These are phyloP conservation scores for Leptomonas seymouri DNA, from an alignment of 208 protist species.

Conservation along the genomic window DNA sequence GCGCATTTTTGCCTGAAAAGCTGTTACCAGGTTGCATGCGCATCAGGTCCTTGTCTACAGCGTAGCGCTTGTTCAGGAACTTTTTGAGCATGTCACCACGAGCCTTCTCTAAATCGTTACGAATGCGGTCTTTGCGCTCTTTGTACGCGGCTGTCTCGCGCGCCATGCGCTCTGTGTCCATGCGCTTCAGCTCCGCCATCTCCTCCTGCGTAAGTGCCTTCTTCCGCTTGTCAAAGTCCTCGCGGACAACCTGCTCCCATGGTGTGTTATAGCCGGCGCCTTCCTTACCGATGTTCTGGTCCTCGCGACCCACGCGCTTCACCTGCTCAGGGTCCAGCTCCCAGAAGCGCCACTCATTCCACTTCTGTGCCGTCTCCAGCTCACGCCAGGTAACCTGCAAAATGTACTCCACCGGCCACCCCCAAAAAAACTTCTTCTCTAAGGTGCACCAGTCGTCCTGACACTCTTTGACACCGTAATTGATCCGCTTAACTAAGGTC, in stretches of 20 bases:
- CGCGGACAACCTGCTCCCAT: slow-evolving; percentile 90
- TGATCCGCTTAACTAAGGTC: slow-evolving; percentile 91
- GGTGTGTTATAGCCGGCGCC: slow-evolving; percentile 85
- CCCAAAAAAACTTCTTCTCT: slow-evolving; percentile 93
- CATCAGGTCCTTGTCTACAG: slow-evolving; percentile 93
- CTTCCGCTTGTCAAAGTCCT: slow-evolving; percentile 93
- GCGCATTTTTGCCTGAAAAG: slow-evolving; percentile 83
- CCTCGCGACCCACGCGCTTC: slow-evolving; percentile 89
- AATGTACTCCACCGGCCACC: slow-evolving; percentile 92
- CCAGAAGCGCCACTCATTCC: slow-evolving; percentile 94
- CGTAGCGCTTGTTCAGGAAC: slow-evolving; percentile 92
- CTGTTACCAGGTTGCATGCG: slow-evolving; percentile 89
- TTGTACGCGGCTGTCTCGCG: slow-evolving; percentile 91
- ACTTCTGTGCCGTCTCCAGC: slow-evolving; percentile 92
- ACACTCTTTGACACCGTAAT: slow-evolving; percentile 87
- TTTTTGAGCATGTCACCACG: slow-evolving; percentile 93
- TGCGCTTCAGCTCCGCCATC: slow-evolving; percentile 93
- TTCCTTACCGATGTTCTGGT: slow-evolving; percentile 89
- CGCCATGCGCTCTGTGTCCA: slow-evolving; percentile 93
- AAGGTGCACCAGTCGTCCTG: slow-evolving; percentile 92
- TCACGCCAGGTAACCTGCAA: slow-evolving; percentile 91
- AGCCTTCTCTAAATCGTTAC: slow-evolving; percentile 88
- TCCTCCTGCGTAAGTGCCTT: slow-evolving; percentile 93
- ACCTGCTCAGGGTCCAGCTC: slow-evolving; percentile 93
- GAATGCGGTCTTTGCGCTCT: slow-evolving; percentile 90